Conservation (phyloP, 139 green algal species). For the Tetraselmis striata region DNA sequence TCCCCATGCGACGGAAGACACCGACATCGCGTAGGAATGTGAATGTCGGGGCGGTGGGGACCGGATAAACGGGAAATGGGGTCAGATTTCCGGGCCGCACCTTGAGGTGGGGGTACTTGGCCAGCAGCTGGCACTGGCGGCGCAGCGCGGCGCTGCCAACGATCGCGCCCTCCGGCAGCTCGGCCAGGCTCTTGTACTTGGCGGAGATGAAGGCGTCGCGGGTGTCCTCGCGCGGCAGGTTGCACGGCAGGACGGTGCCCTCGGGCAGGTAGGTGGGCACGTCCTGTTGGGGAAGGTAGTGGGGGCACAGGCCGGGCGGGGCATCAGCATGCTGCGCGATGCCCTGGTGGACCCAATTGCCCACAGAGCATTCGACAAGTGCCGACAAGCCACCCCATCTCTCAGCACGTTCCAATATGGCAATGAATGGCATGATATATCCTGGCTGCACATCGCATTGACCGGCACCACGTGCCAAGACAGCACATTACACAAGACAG, state of each 20-base stretch:
- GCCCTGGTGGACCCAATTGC: neutral
- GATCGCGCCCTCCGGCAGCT: constrained; percentile 81
- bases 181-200: constrained; percentile 63
- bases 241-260: constrained; percentile 94
- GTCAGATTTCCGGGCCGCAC: no score
- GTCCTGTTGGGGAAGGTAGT: constrained; percentile 51
- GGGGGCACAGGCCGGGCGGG: neutral
- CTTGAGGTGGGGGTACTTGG: constrained; percentile 88
- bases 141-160: constrained; percentile 88
- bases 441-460: no score
- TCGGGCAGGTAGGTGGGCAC: constrained; percentile 96
- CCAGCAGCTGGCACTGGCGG: constrained; percentile 90
- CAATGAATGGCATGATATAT: no score
- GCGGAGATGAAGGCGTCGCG: constrained; percentile 95
- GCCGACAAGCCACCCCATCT: neutral
- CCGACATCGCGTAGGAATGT: no score
- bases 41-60: no score
- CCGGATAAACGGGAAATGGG: no score
- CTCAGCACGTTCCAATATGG: no score
- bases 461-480: no score
- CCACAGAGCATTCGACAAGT: neutral
- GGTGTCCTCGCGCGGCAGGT: constrained; percentile 94
- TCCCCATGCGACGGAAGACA: no score
- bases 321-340: no score
- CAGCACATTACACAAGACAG: no score